A percentile compares a stretch with the other conserved stretches of the same genome.
Conservation (phyloP, 805 yeast species). For the Yarrowia keelungensis region DNA sequence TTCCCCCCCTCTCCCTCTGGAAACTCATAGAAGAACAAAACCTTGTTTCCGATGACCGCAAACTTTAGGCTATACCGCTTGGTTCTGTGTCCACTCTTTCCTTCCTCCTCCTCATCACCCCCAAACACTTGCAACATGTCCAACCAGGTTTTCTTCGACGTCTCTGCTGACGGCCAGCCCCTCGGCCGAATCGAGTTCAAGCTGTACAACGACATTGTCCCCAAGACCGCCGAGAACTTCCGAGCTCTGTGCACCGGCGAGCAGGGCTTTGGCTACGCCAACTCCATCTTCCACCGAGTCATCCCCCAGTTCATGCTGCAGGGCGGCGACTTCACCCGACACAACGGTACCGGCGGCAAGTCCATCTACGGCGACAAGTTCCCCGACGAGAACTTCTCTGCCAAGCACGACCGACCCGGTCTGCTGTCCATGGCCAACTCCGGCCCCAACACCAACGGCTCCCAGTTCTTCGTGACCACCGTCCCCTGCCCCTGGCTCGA, state of each 20-base stretch:
- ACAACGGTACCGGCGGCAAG: constrained; percentile 92
- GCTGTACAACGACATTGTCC: constrained; percentile 87
- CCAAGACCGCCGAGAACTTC: constrained; percentile 96
- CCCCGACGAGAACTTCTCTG: constrained; percentile 76
- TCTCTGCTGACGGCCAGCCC: constrained; percentile 56
- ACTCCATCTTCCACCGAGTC: constrained; percentile 93
- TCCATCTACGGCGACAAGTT: constrained; percentile 80
- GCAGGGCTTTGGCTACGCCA: constrained; percentile 90
- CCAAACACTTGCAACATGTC: constrained; percentile 2
- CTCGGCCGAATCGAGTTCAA: constrained; percentile 87
- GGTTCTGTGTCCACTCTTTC: neutral
- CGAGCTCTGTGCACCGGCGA: constrained; percentile 94
- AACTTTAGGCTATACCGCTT: constrained; percentile 20
- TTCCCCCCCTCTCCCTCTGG: neutral
- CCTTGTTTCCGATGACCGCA: constrained; percentile 25
- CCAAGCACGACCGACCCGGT: constrained; percentile 81
- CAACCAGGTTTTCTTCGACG: constrained; percentile 39
- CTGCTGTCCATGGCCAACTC: constrained; percentile 96
- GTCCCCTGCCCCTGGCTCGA: constrained; percentile 88
- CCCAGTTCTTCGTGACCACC: constrained; percentile 96
- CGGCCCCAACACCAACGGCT: constrained; percentile 97
- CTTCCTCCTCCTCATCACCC: constrained; percentile 22
- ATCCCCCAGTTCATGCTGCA: constrained; percentile 97
- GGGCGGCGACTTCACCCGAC: constrained; percentile 88
- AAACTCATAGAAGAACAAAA: constrained; percentile 20